These are phyloP conservation scores for Phlebiopsis flavidoalba DNA, from an alignment of 768 basidiomycete species.

Conservation along the genomic window DNA sequence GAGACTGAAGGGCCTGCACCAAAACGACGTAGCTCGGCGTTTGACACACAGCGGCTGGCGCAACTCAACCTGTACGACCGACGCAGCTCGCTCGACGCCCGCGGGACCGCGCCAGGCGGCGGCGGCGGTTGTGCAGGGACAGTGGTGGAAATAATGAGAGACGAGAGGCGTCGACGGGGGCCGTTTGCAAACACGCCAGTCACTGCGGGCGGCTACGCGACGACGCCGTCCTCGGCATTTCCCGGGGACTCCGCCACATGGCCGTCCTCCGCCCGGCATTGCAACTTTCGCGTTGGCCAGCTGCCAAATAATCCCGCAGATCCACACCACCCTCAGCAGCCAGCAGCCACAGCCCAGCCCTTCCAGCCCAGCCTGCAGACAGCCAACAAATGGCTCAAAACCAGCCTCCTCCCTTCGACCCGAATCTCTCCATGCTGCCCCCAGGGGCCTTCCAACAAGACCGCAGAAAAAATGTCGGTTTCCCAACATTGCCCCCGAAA, in stretches of 20 bases:
- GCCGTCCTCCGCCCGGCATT: slow-evolving; percentile 55
- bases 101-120: slow-evolving; percentile 21
- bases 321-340: slow-evolving; percentile 18
- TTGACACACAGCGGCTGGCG: slow-evolving; percentile 73
- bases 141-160: slow-evolving; percentile 64
- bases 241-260: slow-evolving; percentile 62
- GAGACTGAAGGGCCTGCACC: slow-evolving; percentile 59
- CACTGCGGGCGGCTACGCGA: slow-evolving; percentile 20
- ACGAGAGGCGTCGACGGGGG: slow-evolving; percentile 68
- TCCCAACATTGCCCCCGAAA: slow-evolving; percentile 37
- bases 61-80: slow-evolving; percentile 75
- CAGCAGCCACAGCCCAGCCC: slow-evolving; percentile 3
- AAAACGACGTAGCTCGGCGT: slow-evolving; percentile 79
- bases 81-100: slow-evolving; percentile 69
- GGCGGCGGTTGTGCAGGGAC: slow-evolving; percentile 32
- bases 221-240: slow-evolving; percentile 40
- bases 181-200: slow-evolving; percentile 62
- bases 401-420: slow-evolving; percentile 21
- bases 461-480: slow-evolving; percentile 78
- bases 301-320: slow-evolving; percentile 36
- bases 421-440: slow-evolving; percentile 40
- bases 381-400: slow-evolving; percentile 14
- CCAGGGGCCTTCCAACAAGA: slow-evolving; percentile 56
- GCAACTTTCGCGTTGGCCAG: slow-evolving; percentile 71
- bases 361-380: slow-evolving; percentile 1